Evolutionary conservation across 2,329 filamentous ascomycete species (phyloP).

Genomic region (Cercospora janseana): DNA sequence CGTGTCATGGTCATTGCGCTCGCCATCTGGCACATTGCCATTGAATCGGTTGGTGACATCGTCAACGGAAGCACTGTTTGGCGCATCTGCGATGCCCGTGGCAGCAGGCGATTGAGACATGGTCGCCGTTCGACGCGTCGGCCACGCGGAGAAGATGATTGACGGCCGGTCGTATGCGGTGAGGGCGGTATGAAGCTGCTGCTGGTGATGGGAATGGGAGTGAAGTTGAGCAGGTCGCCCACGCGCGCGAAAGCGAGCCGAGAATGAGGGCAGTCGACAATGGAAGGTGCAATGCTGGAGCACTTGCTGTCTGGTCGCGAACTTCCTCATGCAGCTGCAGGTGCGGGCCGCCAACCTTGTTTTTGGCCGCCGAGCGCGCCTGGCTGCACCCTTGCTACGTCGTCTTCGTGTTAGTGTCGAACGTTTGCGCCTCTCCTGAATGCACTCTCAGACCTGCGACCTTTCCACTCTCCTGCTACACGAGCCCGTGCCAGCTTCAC

Average conservation of each 20-base stretch:
- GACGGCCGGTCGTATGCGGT: background rate
- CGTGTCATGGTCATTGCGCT: slow-evolving; percentile 26
- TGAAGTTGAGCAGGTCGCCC: background rate
- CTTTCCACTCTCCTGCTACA: background rate
- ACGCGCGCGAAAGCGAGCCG: background rate
- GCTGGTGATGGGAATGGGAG: background rate
- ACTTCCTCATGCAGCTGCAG: slow-evolving; percentile 4
- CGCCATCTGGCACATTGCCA: slow-evolving; percentile 22
- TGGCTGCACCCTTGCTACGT: background rate
- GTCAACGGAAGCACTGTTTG: slow-evolving; percentile 17
- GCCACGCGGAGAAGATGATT: background rate
- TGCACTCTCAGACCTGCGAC: background rate
- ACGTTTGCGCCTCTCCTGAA: slow-evolving; percentile 6
- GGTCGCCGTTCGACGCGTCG: background rate
- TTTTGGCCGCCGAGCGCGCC: no score
- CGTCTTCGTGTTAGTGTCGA: background rate
- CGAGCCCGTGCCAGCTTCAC: background rate
- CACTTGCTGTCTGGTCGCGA: background rate
- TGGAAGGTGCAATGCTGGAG: background rate
- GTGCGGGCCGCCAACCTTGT: slow-evolving; percentile 5
- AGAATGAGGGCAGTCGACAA: background rate
- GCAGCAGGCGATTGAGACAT: slow-evolving; percentile 23
- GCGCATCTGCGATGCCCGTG: slow-evolving; percentile 24
- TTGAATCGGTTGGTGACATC: slow-evolving; percentile 17
- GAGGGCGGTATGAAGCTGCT: background rate